A percentile compares a stretch with the other conserved stretches of the same genome.
Conservation (phyloP, 768 basidiomycete species). For the Mycena alexandri region DNA sequence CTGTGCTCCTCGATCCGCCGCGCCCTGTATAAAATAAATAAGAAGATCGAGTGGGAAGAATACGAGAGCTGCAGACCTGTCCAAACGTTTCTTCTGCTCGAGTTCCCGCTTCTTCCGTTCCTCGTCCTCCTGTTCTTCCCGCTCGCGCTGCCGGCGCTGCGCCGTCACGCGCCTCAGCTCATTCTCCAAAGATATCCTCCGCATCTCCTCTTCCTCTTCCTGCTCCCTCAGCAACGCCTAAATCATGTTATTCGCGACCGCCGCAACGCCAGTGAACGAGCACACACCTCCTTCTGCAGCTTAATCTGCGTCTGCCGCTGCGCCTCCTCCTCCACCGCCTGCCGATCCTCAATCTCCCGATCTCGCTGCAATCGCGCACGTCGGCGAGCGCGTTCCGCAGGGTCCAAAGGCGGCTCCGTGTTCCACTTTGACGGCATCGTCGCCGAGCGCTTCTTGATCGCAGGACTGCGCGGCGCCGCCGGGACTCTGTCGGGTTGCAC, state of each 20-base stretch:
- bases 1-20: constrained; percentile 64
- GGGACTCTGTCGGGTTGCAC: constrained; percentile 36
- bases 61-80: neutral
- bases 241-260: neutral
- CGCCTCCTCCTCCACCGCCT: constrained; percentile 59
- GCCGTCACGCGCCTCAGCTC: constrained; percentile 54
- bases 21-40: constrained; percentile 55
- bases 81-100: constrained; percentile 57
- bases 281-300: constrained; percentile 49
- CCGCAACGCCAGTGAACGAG: neutral
- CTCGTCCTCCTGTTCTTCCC: constrained; percentile 60
- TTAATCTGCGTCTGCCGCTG: constrained; percentile 56
- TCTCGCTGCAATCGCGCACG: constrained; percentile 41
- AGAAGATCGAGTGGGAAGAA: neutral
- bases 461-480: constrained; percentile 28
- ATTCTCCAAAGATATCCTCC: constrained; percentile 54
- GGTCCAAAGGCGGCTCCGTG: constrained; percentile 18
- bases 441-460: constrained; percentile 30
- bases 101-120: constrained; percentile 57
- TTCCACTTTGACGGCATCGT: constrained; percentile 38
- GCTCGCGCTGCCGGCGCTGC: constrained; percentile 54
- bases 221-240: constrained; percentile 55
- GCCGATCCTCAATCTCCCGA: constrained; percentile 59
- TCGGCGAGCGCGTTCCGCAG: constrained; percentile 43
- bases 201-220: constrained; percentile 57